Base-by-base conservation (phyloP, 371 early-diverging fungal genomes). In the Blakeslea trispora region DNA sequence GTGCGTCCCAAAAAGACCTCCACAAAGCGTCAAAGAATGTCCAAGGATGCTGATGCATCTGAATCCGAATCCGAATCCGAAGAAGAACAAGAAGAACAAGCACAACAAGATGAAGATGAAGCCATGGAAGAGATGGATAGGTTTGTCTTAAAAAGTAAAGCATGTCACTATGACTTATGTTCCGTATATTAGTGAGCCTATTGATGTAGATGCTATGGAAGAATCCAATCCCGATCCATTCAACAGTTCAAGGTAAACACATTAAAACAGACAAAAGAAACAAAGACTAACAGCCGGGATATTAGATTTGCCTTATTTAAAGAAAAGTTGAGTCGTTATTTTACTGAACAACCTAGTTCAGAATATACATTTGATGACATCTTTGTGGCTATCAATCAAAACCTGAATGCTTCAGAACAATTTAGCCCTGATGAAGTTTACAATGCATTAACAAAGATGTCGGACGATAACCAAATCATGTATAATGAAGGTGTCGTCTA, bases 401-500 rank as follows among this genome's bases (percentile, higher is more conserved):
- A 49, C 10, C 45, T 77, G 22, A 50, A 58, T 10, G 68, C 60
- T 18, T 28, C 24, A 15, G 55, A 66, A 39, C 43, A 37, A 24
- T 77, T 73, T 40, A 65, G 57, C 32, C 17, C 55, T 7, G 28
- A 23, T 32, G 74, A 77, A 57, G 55, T 64, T 1, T 44, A 63
- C 15, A 34, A 46, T 1, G 71, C 77, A 22, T 49, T 77, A 24
- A 35, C 53, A 11, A 53, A 43, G 32, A 83, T 91, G 90, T 72
- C 81, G 37, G 66, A 68, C 15, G 81, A 67, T 21, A 91, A 91
- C 71, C 82, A 88, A 57, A 70, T 91, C 57, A 89, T 90, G 88
- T 86, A 81, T 69, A 78, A 74, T 34, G 87, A 84, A 53, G 83
- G 77, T 39, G 69, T 76, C 43, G 69, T 88, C 47, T 84, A 88